Conservation (phyloP, 345 rosid genomes). For the Citrus australasica region DNA sequence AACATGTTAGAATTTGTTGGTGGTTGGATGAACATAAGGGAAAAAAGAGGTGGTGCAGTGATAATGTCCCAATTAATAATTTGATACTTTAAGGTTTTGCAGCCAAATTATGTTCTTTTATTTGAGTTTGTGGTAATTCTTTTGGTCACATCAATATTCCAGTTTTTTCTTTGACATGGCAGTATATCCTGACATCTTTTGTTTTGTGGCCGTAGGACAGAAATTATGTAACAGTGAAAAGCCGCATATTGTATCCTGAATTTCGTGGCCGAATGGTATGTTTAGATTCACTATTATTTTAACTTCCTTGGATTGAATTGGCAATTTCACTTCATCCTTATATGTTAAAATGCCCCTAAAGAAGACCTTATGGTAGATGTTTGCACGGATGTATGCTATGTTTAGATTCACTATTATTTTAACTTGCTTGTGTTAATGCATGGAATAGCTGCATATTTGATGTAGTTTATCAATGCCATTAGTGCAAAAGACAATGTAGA, state of each 20-base stretch:
- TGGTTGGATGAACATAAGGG: no score
- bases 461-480: not conserved
- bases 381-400: slow-evolving; percentile 50
- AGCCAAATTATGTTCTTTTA: not conserved
- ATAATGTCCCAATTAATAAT: not conserved
- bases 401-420: not conserved
- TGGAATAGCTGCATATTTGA: not conserved
- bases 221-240: slow-evolving; percentile 70
- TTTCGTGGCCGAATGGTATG: slow-evolving; percentile 99
- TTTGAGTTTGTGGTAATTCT: not conserved
- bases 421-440: not conserved
- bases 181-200: slow-evolving; percentile 8
- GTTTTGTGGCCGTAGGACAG: slow-evolving; percentile 61
- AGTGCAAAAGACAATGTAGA: not conserved
- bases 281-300: not conserved
- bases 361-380: not conserved
- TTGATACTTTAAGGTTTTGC: not conserved
- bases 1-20: no score
- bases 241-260: slow-evolving; percentile 71
- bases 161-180: slow-evolving; percentile 1
- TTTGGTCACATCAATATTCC: slow-evolving; percentile 7
- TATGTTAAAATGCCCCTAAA: not conserved
- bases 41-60: no score
- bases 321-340: not conserved
- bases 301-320: not conserved